These are phyloP conservation scores for Apiospora malaysiana DNA, from an alignment of 2,329 filamentous ascomycete genomes.

Conservation along the genomic window DNA sequence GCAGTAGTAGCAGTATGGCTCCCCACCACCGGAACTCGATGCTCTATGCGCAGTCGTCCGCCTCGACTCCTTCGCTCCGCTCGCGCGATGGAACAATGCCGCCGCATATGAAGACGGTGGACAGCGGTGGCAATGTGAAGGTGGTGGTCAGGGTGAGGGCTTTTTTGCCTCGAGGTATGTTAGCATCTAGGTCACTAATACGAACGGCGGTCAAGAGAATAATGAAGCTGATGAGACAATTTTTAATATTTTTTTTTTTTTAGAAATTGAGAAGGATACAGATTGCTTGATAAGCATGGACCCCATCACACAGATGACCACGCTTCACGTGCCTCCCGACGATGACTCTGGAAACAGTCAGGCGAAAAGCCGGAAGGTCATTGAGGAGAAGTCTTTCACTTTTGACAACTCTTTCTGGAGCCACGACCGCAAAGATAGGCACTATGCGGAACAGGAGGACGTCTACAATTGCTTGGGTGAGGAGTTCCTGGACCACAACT, in stretches of 20 bases:
- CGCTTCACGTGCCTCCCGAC: constrained; percentile 72
- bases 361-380: constrained; percentile 71
- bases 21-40: constrained; percentile 14
- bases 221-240: constrained; percentile 24
- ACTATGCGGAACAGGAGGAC: constrained; percentile 92
- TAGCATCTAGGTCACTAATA: background rate
- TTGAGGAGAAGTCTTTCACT: constrained; percentile 89
- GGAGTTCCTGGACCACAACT: constrained; percentile 98
- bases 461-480: constrained; percentile 94
- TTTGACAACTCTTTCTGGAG: constrained; percentile 99
- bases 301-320: constrained; percentile 83
- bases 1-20: background rate
- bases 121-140: constrained; percentile 76
- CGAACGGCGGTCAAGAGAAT: background rate
- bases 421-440: constrained; percentile 75
- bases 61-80: constrained; percentile 79
- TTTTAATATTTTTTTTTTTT: too few relatives aligned
- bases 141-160: constrained; percentile 83
- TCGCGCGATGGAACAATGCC: constrained; percentile 72
- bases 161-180: constrained; percentile 77
- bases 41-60: constrained; percentile 58
- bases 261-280: constrained; percentile 81
- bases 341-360: constrained; percentile 58
- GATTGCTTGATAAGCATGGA: constrained; percentile 93
- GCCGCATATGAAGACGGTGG: constrained; percentile 61